Percentiles rank a stretch among this genome's conserved stretches.
These are phyloP conservation scores for Teratosphaeria gauchensis DNA, from an alignment of 2,329 filamentous ascomycete species.

Conservation along the genomic window DNA sequence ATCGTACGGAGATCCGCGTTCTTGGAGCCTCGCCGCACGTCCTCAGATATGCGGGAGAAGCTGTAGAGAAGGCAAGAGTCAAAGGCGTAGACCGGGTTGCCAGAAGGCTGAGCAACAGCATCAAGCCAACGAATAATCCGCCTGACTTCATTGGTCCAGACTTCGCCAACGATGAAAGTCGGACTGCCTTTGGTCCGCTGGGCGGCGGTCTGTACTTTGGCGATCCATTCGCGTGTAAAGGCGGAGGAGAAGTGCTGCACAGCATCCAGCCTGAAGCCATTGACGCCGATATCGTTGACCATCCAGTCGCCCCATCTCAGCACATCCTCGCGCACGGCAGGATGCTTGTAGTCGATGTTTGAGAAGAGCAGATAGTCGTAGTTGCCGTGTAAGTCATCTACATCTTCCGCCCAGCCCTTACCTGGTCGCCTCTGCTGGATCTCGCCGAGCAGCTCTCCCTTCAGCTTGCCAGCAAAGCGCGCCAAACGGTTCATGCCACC, in stretches of 20 bases:
- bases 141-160: constrained; percentile 52
- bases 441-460: not conserved
- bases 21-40: constrained; percentile 27
- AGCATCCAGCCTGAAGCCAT: constrained; percentile 61
- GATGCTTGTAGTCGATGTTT: constrained; percentile 56
- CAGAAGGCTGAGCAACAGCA: constrained; percentile 32
- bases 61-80: constrained; percentile 61
- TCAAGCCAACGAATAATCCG: constrained; percentile 46
- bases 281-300: constrained; percentile 48
- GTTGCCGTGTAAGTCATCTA: constrained; percentile 57
- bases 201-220: constrained; percentile 42
- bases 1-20: constrained; percentile 49
- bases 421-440: constrained; percentile 25
- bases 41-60: constrained; percentile 51
- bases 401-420: constrained; percentile 55
- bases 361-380: constrained; percentile 62
- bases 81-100: constrained; percentile 49
- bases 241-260: constrained; percentile 60
- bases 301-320: constrained; percentile 62
- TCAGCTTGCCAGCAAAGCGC: constrained; percentile 13
- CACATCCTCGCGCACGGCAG: constrained; percentile 55
- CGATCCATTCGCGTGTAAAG: constrained; percentile 59
- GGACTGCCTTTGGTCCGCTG: constrained; percentile 28
- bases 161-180: constrained; percentile 61
- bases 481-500: constrained; percentile 11